Evolutionary conservation across 2,329 filamentous ascomycete species (phyloP).

Genomic region (Ophiostoma australiae): DNA sequence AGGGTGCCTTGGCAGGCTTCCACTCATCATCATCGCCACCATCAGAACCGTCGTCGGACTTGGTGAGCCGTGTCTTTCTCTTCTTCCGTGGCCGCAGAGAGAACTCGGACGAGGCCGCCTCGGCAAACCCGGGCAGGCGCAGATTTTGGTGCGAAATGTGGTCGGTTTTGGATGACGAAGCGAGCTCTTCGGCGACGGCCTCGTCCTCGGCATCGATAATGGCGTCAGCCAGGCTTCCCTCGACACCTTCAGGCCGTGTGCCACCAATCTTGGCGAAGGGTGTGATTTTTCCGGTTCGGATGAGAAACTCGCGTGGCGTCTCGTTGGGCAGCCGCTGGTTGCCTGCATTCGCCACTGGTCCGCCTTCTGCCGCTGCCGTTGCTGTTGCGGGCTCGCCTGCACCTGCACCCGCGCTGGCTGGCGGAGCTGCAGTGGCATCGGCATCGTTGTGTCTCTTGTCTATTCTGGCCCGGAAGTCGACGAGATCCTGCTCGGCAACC

Average conservation of each 20-base stretch:
- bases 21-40: constrained; percentile 38
- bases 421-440: neutral
- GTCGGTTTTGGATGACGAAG: constrained; percentile 42
- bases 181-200: constrained; percentile 48
- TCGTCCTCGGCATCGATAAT: constrained; percentile 80
- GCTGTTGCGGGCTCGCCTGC: neutral
- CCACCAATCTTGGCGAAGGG: constrained; percentile 79
- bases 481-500: constrained; percentile 64
- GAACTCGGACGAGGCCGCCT: constrained; percentile 49
- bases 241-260: constrained; percentile 54
- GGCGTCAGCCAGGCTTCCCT: constrained; percentile 68
- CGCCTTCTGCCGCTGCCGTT: neutral
- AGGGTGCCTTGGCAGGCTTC: constrained; percentile 25
- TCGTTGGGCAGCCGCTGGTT: constrained; percentile 69
- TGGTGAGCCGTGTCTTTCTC: constrained; percentile 36
- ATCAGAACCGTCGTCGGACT: constrained; percentile 30
- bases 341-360: constrained; percentile 38
- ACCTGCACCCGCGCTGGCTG: neutral
- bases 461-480: constrained; percentile 76
- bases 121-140: constrained; percentile 65
- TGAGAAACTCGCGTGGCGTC: constrained; percentile 80
- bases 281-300: constrained; percentile 95
- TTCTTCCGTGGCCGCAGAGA: constrained; percentile 57
- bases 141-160: constrained; percentile 67
- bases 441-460: constrained; percentile 56